Evolutionary conservation across 1,284 basidiomycete genomes (phyloP), one percentile per base, ranked within the genome.

Genomic region (Blastosporella zonata): DNA sequence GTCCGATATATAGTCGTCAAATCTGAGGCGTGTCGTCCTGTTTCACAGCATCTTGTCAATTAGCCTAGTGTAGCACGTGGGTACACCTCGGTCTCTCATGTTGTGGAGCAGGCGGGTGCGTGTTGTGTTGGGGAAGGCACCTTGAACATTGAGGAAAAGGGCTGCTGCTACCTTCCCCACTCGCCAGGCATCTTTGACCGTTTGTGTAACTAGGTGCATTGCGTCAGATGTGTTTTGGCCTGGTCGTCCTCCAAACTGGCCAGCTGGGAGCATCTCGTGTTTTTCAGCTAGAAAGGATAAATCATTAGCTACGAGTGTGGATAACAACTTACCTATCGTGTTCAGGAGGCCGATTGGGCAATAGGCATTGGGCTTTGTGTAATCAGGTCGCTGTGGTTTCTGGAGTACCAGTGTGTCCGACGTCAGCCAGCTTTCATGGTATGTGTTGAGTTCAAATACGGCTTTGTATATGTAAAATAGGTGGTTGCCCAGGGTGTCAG

Each of bases 221-320:
- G 68, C 58, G 49, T 72, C 69, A 1, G 63, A 66, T 0, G 69
- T 71, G 1, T 61, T 60, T 4, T 64, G 17, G 2, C 66, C 68
- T 36, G 67, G 66, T 46, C 64, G 31, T 6, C 65, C 62, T 6
- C 70, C 63, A 47, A 68, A 70, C 53, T 69, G 68, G 9, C 43
- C 59, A 1, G 12, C 25, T 7, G 63, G 68, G 2, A 71, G 57
- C 2, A 66, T 50, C 0, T 50, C 12, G n/a, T 62, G 55, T 22
- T 42, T 35, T 47, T 70, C 65, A 0, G 57, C 46, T 12, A 64
- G 7, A 20, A 34, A 34, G 12, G 46, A 44, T 0, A 69, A 36
- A 22, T 63, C 60, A 10, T 63, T 59, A 10, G 62, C 59, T 0
- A 69, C 47, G 3, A 59, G 55, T 1, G 59, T 52, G 15, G 59